Percentiles rank a stretch among this genome's conserved stretches.
Conservation (phyloP, 176 grass and related monocot species). For the Panicum miliaceum region DNA sequence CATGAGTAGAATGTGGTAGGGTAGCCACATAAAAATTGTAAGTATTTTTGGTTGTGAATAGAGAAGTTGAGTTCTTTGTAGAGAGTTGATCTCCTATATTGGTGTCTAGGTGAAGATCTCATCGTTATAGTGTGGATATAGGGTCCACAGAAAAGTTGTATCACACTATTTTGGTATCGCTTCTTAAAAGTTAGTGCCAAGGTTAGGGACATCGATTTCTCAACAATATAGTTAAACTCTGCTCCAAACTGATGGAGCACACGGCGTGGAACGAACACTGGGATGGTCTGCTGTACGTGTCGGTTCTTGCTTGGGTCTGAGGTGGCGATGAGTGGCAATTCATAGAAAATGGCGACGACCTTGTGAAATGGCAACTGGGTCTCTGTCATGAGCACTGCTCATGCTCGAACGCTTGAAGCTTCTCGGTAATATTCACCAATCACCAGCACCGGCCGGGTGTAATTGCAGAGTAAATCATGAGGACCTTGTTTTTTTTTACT, state of each 20-base stretch:
- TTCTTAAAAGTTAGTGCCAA: too few species aligned
- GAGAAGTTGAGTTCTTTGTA: too few species aligned
- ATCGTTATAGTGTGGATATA: too few species aligned
- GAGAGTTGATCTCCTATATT: too few species aligned
- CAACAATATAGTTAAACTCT: too few species aligned
- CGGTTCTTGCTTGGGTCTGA: conserved; percentile 31
- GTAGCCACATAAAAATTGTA: too few species aligned
- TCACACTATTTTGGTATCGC: too few species aligned
- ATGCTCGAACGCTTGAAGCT: not conserved
- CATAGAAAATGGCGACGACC: not conserved
- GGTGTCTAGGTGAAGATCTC: too few species aligned
- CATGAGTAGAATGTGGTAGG: too few species aligned
- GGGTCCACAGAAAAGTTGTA: too few species aligned
- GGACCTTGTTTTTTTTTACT: not conserved
- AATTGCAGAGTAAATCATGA: not conserved
- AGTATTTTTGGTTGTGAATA: too few species aligned
- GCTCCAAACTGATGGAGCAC: not conserved
- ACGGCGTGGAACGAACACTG: not conserved
- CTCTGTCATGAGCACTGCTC: not conserved
- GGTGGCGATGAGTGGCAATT: conserved; percentile 14
- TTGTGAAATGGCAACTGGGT: not conserved
- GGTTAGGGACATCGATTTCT: too few species aligned
- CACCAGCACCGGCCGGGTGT: not conserved
- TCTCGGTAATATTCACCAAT: not conserved
- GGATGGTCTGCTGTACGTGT: not conserved